Conservation (phyloP, 306 rosid species). For the Hylodesmum podocarpum region DNA sequence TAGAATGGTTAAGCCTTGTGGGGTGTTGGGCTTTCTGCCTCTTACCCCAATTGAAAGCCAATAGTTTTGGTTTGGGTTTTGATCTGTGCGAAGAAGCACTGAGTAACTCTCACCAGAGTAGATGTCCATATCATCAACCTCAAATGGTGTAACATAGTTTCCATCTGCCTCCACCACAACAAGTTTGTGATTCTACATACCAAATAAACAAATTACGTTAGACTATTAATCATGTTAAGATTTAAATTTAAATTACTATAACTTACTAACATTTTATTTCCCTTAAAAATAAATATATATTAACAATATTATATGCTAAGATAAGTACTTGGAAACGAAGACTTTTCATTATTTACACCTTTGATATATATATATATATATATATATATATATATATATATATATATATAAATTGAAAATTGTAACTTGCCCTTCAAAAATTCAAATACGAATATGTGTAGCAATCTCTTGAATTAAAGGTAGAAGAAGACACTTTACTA, state of each 20-base stretch:
- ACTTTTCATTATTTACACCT: too few species aligned
- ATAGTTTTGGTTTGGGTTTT: constrained; percentile 64
- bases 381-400: too few species aligned
- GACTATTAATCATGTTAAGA: background rate
- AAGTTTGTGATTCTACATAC: constrained; percentile 63
- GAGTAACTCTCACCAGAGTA: constrained; percentile 89
- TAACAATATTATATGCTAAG: too few species aligned
- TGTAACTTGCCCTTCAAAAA: too few species aligned
- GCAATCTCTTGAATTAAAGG: too few species aligned
- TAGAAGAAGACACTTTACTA: background rate
- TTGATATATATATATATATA: too few species aligned
- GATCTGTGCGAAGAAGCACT: constrained; percentile 63
- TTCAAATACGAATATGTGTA: too few species aligned
- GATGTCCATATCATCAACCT: constrained; percentile 63
- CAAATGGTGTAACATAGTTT: constrained; percentile 70
- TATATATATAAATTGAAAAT: too few species aligned
- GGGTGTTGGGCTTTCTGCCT: constrained; percentile 63
- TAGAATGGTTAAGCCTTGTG: constrained; percentile 58
- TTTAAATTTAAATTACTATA: too few species aligned
- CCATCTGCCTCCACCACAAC: constrained; percentile 89
- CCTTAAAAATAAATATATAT: too few species aligned
- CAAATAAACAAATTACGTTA: background rate
- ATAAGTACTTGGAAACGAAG: too few species aligned
- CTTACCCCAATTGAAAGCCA: constrained; percentile 74
- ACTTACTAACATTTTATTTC: too few species aligned